phyloP scores from a whole-genome alignment of 495 filamentous ascomycete genomes.

The Collariella sp. region DNA sequence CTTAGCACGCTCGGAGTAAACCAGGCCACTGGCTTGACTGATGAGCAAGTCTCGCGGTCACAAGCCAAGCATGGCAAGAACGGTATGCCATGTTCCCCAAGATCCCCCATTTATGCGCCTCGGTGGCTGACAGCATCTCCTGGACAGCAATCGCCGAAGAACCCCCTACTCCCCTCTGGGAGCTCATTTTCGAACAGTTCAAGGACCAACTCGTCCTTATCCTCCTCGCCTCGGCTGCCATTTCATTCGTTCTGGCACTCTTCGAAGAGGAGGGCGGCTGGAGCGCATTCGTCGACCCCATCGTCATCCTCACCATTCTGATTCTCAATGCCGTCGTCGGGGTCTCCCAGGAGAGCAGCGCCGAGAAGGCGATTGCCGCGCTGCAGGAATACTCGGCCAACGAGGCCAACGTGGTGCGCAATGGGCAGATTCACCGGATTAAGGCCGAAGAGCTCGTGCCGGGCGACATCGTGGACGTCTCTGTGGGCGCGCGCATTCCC shows the following conservation, averaged over 20 bases:
- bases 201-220: conserved; percentile 98
- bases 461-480: conserved; percentile 81
- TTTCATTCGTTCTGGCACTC: conserved; percentile 89
- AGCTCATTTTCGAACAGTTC: conserved; percentile 96
- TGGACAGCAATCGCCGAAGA: conserved; percentile 81
- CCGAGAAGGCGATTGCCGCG: conserved; percentile 96
- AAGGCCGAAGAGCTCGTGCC: conserved; percentile 95
- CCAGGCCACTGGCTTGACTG: conserved; percentile 57
- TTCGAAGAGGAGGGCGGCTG: conserved; percentile 89
- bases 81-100: conserved; percentile 46
- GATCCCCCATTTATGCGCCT: background rate
- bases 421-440: conserved; percentile 63
- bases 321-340: conserved; percentile 95
- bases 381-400: conserved; percentile 99
- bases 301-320: conserved; percentile 93
- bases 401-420: conserved; percentile 85
- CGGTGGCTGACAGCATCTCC: conserved; percentile 2
- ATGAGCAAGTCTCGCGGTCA: conserved; percentile 54
- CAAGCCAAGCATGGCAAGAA: conserved; percentile 72
- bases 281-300: conserved; percentile 98
- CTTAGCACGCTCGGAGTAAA: conserved; percentile 64
- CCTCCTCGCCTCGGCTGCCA: conserved; percentile 81
- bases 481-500: conserved; percentile 92
- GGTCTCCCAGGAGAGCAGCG: conserved; percentile 96
- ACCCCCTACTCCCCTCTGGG: conserved; percentile 93